Conservation (phyloP, 2,329 filamentous ascomycete species). For the Aspergillaceae sp. region DNA sequence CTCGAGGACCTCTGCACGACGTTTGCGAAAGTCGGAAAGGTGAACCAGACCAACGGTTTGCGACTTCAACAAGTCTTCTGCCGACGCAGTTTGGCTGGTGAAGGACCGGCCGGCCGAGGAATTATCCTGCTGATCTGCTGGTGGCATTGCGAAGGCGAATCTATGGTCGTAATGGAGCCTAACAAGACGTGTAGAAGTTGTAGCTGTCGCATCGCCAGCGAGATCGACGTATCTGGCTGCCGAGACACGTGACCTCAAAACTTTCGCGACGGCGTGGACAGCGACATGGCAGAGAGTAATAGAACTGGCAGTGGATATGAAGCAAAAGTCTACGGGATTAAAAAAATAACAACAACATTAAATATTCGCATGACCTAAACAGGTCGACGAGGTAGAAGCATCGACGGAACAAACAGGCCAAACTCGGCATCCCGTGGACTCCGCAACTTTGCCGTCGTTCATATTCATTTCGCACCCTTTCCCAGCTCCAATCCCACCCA, state of each 20-base stretch:
- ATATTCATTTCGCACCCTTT: constrained; percentile 4
- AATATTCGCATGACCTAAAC: neutral
- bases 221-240: neutral
- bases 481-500: constrained; percentile 1
- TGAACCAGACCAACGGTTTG: constrained; percentile 86
- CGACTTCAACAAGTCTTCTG: constrained; percentile 72
- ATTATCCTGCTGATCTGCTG: constrained; percentile 31
- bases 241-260: neutral
- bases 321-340: neutral
- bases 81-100: constrained; percentile 64
- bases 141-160: constrained; percentile 8
- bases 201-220: neutral
- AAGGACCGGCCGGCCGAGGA: constrained; percentile 50
- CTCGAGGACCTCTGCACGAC: constrained; percentile 87
- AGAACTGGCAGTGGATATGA: neutral
- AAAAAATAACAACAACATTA: too few species aligned
- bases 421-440: constrained; percentile 8
- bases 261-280: neutral
- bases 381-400: too few species aligned
- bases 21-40: constrained; percentile 90
- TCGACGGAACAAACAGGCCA: constrained; percentile 13
- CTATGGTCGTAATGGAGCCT: too few species aligned
- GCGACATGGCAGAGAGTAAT: neutral
- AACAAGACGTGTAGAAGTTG: neutral
- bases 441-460: constrained; percentile 8